Percentiles rank a stretch among this genome's conserved stretches.
Evolutionary conservation across 2,329 filamentous ascomycete genomes (phyloP).

Genomic region (Stylonectria norvegica): DNA sequence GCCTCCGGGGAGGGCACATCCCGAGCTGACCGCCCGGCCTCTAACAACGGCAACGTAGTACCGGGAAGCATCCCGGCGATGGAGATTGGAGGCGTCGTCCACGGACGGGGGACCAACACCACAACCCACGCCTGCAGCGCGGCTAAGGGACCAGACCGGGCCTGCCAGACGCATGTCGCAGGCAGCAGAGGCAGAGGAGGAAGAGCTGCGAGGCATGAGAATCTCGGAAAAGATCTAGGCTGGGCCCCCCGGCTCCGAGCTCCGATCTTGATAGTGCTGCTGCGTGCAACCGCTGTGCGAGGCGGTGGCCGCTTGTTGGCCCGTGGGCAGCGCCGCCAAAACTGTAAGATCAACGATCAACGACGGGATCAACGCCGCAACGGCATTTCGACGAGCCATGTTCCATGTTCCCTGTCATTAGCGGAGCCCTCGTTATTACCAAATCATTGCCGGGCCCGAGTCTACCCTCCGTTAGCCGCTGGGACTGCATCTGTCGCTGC

Average conservation of each 20-base stretch:
- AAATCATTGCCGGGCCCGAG: conserved; percentile 21
- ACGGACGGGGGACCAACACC: background rate
- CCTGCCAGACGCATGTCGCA: background rate
- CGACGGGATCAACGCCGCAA: background rate
- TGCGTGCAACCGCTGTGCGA: conserved; percentile 2
- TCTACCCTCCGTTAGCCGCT: conserved; percentile 24
- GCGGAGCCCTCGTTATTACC: conserved; percentile 15
- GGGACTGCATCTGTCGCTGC: conserved; percentile 1
- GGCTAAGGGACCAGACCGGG: background rate
- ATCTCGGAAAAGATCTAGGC: conserved; percentile 20
- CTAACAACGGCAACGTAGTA: background rate
- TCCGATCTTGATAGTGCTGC: conserved; percentile 20
- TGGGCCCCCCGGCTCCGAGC: conserved; percentile 6
- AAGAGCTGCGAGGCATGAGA: conserved; percentile 8
- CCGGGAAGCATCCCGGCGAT: background rate
- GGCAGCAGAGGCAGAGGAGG: conserved; percentile 1
- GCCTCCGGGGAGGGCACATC: background rate
- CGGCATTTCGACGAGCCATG: background rate
- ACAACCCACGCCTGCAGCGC: background rate
- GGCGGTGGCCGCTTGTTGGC: no score
- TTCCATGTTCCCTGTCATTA: no score
- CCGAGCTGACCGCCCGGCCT: background rate
- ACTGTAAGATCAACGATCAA: no score
- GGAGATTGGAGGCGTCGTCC: background rate
- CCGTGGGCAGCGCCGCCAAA: no score